Evolutionary conservation across 2,329 filamentous ascomycete genomes (phyloP), one percentile per base, ranked within the genome.

Genomic region (Penicillium brevicompactum): DNA sequence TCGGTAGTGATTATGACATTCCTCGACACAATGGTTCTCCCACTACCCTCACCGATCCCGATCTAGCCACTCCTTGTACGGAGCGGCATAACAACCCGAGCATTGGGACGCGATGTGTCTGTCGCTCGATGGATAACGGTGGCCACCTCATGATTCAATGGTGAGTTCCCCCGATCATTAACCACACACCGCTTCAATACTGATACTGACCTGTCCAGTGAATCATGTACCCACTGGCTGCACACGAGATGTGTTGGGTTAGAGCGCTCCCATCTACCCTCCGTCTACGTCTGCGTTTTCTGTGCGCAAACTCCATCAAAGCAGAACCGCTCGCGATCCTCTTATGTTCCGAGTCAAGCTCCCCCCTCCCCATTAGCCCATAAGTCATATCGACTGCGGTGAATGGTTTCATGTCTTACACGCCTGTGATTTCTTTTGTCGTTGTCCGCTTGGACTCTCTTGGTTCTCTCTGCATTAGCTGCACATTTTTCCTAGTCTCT

Each of bases 211-310:
- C 24, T 9, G 46, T 52, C 22, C 58, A 81, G 85, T 71, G 82
- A 84, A 68, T 83, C 81, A 22, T 87, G 84, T 72, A 81, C 76
- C n/a, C 84, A 86, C 62, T 87, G 83, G 81, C 74, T 84, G 30
- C 85, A 87, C 63, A 80, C 81, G 31, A 76, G 76, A 51, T 87
- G 85, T 62, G 77, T 86, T 21, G 83, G 84, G 2, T 68, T 86
- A 14, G 78, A 80, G 53, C 69, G 74, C 16, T 74, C 76, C 37
- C 78, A 76, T 50, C 70, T 81, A 21, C 71, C 76, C 9, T 76
- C 77, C 1, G 70, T 79, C 30, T 82, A 82, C 60, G 75, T 82
- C 11, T 84, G 81, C 65, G 69, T 78, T 40, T 80, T 80, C 56
- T 84, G 81, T 62, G 76, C 75, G 5, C 73, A 74, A 50, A 78